Conservation (phyloP, 768 basidiomycete genomes). For the Mycena metata region DNA sequence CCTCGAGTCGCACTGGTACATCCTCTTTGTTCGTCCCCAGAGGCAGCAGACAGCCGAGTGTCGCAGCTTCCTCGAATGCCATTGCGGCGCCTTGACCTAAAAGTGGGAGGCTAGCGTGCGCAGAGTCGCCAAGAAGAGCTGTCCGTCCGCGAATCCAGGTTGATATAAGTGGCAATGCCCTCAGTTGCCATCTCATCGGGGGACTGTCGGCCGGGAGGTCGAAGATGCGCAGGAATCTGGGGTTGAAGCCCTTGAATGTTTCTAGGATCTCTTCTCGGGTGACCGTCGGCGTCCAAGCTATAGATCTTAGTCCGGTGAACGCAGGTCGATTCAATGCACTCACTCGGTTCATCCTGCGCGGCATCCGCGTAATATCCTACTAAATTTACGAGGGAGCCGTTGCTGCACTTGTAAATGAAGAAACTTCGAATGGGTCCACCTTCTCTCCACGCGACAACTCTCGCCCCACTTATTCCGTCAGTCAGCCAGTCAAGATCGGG, state of each 20-base stretch:
- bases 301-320: background rate
- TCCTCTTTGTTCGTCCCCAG: slow-evolving; percentile 16
- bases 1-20: slow-evolving; percentile 13
- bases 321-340: too few species aligned
- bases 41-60: slow-evolving; percentile 17
- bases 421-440: background rate
- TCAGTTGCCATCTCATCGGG: slow-evolving; percentile 16
- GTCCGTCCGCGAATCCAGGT: slow-evolving; percentile 23
- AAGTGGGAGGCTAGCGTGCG: slow-evolving; percentile 17
- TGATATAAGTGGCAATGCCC: background rate
- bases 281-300: slow-evolving; percentile 8
- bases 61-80: slow-evolving; percentile 25
- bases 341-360: background rate
- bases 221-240: slow-evolving; percentile 23
- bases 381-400: slow-evolving; percentile 18
- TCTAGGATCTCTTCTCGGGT: slow-evolving; percentile 1
- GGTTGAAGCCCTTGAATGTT: slow-evolving; percentile 4
- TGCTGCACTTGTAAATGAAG: slow-evolving; percentile 11
- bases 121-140: slow-evolving; percentile 26
- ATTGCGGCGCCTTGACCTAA: slow-evolving; percentile 25
- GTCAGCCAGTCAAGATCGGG: slow-evolving; percentile 23
- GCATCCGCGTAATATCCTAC: background rate
- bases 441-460: background rate
- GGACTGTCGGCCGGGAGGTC: slow-evolving; percentile 8
- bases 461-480: background rate